Base-by-base conservation (phyloP, 306 rosid species). In the Cucurbita moschata region DNA sequence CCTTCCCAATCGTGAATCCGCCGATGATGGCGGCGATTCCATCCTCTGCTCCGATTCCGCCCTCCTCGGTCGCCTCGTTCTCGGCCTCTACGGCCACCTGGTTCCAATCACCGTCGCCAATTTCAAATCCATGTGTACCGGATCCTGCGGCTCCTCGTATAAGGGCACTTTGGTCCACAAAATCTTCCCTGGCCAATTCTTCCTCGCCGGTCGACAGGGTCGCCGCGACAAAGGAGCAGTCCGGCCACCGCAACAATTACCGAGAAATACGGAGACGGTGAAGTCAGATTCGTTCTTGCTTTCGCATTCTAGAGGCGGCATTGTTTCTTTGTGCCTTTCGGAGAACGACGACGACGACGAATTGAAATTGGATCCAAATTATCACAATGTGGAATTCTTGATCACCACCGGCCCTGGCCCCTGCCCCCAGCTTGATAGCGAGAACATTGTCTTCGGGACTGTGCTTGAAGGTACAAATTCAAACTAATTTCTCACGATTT, bases 381-480 rank as follows among this genome's bases (percentile, higher is more conserved):
- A 93, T 65, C 79, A 90, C 7, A 93, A 93, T 14, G 96, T 90
- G 15, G 96, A 93, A 61, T 93, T 93, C 82, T 82, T 89, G 49
- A 86, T 93, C 78, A 90, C 97, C 26, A 90, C 97, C 4, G 98
- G 98, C 6, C 97, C 98, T 1, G 94, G 94, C 1, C 98, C 96
- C 26, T 90, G 97, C 47, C 96, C 98, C 1, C 82, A 82, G 76
- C 97, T 93, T 39, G 97, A 93, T 76, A 47, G 23, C 51, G 88
- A 82, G 78, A 93, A 93, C 82, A 83, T 93, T 10, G 90, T 93
- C 73, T 93, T 93, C 50, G 97, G 98, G 53, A 59, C 91, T 0
- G 97, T 93, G 8, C 93, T 93, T 8, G 89, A 90, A 90, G 98
- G 98, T 90, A 62, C 49, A 39, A 39, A 38, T 39, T 62, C 49